A percentile compares a stretch with the other conserved stretches of the same genome.
Conservation (phyloP, 768 basidiomycete genomes). For the Saitozyma sp. region DNA sequence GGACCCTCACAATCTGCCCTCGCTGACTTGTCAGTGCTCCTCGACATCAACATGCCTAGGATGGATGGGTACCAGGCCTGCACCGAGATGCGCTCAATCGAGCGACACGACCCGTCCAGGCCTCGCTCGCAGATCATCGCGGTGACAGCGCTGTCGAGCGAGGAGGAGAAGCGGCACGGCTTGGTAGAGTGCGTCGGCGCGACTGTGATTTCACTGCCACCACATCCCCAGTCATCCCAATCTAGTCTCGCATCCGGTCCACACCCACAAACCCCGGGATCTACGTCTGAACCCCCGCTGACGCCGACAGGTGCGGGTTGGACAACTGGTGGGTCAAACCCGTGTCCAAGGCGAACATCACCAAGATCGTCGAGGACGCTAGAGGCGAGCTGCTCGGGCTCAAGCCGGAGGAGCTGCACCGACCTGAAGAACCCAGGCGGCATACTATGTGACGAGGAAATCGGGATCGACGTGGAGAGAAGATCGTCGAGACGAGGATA, state of each 20-base stretch:
- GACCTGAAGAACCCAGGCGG: no score
- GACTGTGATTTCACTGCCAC: background rate
- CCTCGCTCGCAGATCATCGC: constrained; percentile 38
- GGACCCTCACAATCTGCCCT: background rate
- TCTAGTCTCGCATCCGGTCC: no score
- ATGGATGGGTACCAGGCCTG: constrained; percentile 46
- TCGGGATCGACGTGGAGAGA: no score
- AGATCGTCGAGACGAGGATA: no score
- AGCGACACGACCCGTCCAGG: constrained; percentile 16
- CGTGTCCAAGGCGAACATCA: constrained; percentile 29
- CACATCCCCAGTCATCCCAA: background rate
- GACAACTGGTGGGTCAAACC: constrained; percentile 42
- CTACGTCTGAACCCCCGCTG: background rate
- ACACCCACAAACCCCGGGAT: background rate
- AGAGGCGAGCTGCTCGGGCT: constrained; percentile 20
- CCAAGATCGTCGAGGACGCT: constrained; percentile 26
- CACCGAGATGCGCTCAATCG: constrained; percentile 39
- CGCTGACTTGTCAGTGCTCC: constrained; percentile 22
- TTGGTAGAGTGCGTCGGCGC: constrained; percentile 38
- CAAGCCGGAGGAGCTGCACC: no score
- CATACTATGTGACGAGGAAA: no score
- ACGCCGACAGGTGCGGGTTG: constrained; percentile 25
- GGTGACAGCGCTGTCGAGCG: constrained; percentile 44
- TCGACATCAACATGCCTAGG: constrained; percentile 50
- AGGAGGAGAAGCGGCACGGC: constrained; percentile 37